These are phyloP conservation scores for Fulvia fulva DNA, from an alignment of 2,329 filamentous ascomycete genomes.

Conservation along the genomic window DNA sequence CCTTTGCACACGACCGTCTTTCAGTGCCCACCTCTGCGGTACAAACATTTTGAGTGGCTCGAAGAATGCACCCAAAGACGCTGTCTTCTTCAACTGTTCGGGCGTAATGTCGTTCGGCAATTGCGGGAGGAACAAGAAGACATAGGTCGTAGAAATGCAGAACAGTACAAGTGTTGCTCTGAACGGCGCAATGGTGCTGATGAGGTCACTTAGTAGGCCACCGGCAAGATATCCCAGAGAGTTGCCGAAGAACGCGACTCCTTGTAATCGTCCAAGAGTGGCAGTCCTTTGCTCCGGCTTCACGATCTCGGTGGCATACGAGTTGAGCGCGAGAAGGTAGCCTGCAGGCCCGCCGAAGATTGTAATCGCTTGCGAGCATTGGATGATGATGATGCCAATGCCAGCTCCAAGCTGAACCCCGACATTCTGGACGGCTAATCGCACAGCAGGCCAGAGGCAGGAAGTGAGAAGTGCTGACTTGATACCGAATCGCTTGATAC, in stretches of 20 bases:
- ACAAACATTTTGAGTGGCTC: slow-evolving; percentile 60
- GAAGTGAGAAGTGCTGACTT: slow-evolving; percentile 60
- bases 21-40: slow-evolving; percentile 53
- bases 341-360: slow-evolving; percentile 65
- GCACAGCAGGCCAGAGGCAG: slow-evolving; percentile 60
- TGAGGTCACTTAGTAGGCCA: slow-evolving; percentile 60
- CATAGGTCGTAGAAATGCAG: slow-evolving; percentile 40
- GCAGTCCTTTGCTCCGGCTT: slow-evolving; percentile 58
- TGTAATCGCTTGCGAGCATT: slow-evolving; percentile 64
- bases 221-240: slow-evolving; percentile 62
- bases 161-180: slow-evolving; percentile 59
- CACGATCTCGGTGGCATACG: slow-evolving; percentile 63
- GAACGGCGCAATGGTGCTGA: slow-evolving; percentile 63
- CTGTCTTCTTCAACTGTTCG: slow-evolving; percentile 28
- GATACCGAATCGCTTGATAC: slow-evolving; percentile 63
- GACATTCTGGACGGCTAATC: slow-evolving; percentile 60
- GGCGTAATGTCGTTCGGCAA: slow-evolving; percentile 43
- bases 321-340: slow-evolving; percentile 66
- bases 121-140: slow-evolving; percentile 43
- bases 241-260: slow-evolving; percentile 63
- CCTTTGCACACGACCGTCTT: slow-evolving; percentile 48
- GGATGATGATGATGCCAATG: slow-evolving; percentile 63
- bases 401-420: slow-evolving; percentile 60
- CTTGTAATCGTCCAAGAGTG: slow-evolving; percentile 63
- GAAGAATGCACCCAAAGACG: slow-evolving; percentile 54